These are phyloP conservation scores for Phycomyces blakesleeanus DNA, from an alignment of 192 early-diverging fungal genomes.

Conservation along the genomic window DNA sequence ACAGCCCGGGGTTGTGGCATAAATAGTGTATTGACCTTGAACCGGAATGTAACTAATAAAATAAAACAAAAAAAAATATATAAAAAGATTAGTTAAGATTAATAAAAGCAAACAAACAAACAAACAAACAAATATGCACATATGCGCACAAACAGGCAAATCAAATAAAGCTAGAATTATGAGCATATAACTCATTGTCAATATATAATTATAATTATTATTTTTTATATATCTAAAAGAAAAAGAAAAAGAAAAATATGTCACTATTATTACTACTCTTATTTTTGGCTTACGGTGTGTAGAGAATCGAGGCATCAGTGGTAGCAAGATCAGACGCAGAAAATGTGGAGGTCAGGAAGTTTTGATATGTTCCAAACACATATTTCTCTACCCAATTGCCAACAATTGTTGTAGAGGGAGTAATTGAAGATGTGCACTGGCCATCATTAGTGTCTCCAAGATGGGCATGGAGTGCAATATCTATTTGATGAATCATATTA, in stretches of 20 bases:
- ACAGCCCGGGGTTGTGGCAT: conserved; percentile 34
- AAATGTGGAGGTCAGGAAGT: conserved; percentile 19
- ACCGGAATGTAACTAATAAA: conserved; percentile 12
- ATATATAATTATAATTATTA: too few relatives aligned
- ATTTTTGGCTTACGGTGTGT: conserved; percentile 13
- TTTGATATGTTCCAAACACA: conserved; percentile 18
- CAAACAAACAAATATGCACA: too few relatives aligned
- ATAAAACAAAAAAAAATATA: not conserved
- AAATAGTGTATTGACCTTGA: conserved; percentile 27
- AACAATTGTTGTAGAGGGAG: conserved; percentile 6
- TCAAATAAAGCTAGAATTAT: too few relatives aligned
- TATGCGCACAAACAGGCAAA: too few relatives aligned
- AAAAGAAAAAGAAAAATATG: too few relatives aligned
- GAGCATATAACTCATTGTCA: too few relatives aligned
- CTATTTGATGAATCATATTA: too few relatives aligned
- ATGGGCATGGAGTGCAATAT: conserved; percentile 11
- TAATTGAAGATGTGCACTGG: not conserved
- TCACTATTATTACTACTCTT: too few relatives aligned
- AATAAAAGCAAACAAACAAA: too few relatives aligned
- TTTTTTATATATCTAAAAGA: too few relatives aligned
- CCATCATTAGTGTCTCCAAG: not conserved
- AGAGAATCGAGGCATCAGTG: conserved; percentile 14
- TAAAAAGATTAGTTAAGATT: not conserved
- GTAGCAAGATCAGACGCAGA: conserved; percentile 15
- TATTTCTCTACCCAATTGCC: conserved; percentile 18